Base-by-base conservation (phyloP, 192 early-diverging fungal species). In the Linnemannia elongata region DNA sequence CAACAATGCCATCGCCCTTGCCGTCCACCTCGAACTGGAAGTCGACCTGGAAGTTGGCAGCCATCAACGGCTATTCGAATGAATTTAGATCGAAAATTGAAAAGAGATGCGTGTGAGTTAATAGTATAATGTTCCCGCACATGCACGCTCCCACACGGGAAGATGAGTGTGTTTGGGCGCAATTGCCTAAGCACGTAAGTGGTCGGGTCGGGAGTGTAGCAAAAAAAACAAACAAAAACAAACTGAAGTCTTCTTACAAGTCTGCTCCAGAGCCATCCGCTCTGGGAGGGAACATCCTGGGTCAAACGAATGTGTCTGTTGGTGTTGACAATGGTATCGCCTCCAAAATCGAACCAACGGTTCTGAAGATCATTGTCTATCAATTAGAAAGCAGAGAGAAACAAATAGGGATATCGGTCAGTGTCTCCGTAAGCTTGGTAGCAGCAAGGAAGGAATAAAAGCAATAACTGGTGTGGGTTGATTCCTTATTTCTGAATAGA, bases 311-410 rank as follows among this genome's bases (percentile, higher is more conserved):
- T 92, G 74, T 94, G 92, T 41, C 88, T 89, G 83, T 96, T 94
- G 30, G 97, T 95, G 80, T 99, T 95, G 76, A 99, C 92, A 55
- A 97, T 87, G 33, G 97, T 85, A 83, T 97, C 95, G 73, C 96
- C 98, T 55, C 97, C 97, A 91, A 95, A 99, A 83, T 99, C 96
- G 91, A 96, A 99, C 92, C 96, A 96, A 80, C 96, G 92, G 89
- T 91, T 94, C 75, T 94, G 91, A 82, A 95, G 92, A 30, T 94
- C 94, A 86, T 95, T 91, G 83, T 96, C 95, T 90, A 70, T 82
- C 10, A n/a, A 39, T 20, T 18, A 52, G 20, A 22, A 76, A 76
- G 36, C 33, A 76, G 35, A 39, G 55, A 38, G n/a, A 12, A 35
- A 9, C 30, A 33, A 20, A 57, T 10, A n/a, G 33, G 0, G 55